Percentiles rank a stretch among this genome's conserved stretches.
phyloP scores from a whole-genome alignment of 2,329 filamentous ascomycete species.

The Pyrenophora seminiperda region DNA sequence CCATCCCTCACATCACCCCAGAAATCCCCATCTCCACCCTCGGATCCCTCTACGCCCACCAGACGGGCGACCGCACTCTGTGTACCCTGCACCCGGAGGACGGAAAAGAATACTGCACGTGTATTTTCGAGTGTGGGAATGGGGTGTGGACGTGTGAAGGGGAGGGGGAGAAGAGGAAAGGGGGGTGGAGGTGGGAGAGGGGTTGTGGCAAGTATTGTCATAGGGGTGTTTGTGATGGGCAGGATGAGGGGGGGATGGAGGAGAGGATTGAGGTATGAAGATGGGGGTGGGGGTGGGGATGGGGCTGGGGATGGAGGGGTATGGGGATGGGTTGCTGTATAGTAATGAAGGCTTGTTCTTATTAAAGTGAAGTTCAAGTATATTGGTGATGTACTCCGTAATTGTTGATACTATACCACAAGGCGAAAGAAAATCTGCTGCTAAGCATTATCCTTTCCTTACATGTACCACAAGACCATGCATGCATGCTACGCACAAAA shows the following conservation, averaged over 20 bases:
- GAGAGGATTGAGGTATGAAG: not conserved
- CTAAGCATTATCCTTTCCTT: too few species aligned
- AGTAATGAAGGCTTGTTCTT: too few species aligned
- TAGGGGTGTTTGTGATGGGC: conserved; percentile 20
- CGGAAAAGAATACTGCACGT: conserved; percentile 20
- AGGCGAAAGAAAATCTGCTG: too few species aligned
- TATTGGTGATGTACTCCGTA: too few species aligned
- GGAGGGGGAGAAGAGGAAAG: not conserved
- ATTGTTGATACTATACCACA: too few species aligned
- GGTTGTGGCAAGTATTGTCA: conserved; percentile 27
- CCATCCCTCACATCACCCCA: not conserved
- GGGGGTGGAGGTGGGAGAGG: not conserved
- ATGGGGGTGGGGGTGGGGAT: not conserved
- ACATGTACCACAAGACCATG: too few species aligned
- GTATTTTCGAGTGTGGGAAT: conserved; percentile 26
- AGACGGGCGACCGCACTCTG: conserved; percentile 19
- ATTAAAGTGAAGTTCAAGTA: too few species aligned
- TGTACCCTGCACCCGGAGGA: conserved; percentile 7
- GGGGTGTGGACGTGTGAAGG: conserved; percentile 16
- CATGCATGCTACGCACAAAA: too few species aligned
- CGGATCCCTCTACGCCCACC: conserved; percentile 15
- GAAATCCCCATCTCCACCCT: conserved; percentile 18
- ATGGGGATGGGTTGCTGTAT: too few species aligned
- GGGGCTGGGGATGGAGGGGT: too few species aligned
- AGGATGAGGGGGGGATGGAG: not conserved